Conservation (phyloP, 2,329 filamentous ascomycete species). For the Aspergillus sp. region DNA sequence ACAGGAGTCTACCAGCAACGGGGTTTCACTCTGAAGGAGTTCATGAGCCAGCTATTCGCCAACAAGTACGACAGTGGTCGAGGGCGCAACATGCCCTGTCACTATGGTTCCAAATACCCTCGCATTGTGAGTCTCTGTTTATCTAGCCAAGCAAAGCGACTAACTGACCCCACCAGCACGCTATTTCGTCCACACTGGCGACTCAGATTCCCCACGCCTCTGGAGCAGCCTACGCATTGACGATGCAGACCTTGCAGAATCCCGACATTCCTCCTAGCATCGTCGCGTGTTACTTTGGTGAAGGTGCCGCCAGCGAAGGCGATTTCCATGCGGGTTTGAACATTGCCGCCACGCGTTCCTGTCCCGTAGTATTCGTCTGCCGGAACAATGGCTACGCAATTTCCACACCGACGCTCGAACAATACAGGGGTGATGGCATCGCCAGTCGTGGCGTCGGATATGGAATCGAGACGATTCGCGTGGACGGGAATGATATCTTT, state of each 20-base stretch:
- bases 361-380: constrained; percentile 85
- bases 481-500: constrained; percentile 94
- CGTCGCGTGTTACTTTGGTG: constrained; percentile 82
- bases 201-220: constrained; percentile 88
- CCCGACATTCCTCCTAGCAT: constrained; percentile 66
- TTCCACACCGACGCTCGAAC: constrained; percentile 82
- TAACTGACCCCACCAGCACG: constrained; percentile 66
- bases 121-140: constrained; percentile 65
- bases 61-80: constrained; percentile 76
- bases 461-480: constrained; percentile 87
- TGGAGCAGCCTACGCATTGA: constrained; percentile 83
- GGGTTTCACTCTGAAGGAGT: constrained; percentile 80
- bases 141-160: background rate
- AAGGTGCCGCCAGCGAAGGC: constrained; percentile 85
- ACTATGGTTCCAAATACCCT: constrained; percentile 81
- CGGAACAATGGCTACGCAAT: constrained; percentile 93
- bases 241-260: constrained; percentile 72
- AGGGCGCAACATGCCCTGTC: constrained; percentile 95
- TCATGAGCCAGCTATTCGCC: constrained; percentile 93
- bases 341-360: constrained; percentile 84
- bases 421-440: constrained; percentile 89
- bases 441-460: constrained; percentile 83
- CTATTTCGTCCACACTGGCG: constrained; percentile 79
- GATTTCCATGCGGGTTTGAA: constrained; percentile 91
- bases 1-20: constrained; percentile 87